These are phyloP conservation scores for Amanita exitialis DNA, from an alignment of 768 basidiomycete species.

Conservation along the genomic window DNA sequence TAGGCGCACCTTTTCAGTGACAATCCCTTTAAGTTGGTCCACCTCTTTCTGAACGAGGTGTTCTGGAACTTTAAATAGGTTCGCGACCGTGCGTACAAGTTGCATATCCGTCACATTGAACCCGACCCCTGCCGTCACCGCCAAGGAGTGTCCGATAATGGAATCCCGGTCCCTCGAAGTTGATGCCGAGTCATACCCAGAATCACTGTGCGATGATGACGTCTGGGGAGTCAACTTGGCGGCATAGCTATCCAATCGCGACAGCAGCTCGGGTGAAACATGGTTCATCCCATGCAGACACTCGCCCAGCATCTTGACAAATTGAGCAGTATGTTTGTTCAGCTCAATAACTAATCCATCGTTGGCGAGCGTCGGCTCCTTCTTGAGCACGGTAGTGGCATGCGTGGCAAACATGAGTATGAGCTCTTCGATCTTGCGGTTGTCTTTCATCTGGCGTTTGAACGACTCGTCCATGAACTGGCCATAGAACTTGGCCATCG, in stretches of 20 bases:
- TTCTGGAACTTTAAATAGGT: slow-evolving; percentile 67
- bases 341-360: slow-evolving; percentile 88
- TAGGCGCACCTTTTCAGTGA: slow-evolving; percentile 63
- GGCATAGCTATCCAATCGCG: slow-evolving; percentile 77
- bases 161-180: slow-evolving; percentile 41
- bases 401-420: slow-evolving; percentile 94
- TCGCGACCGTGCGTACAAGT: slow-evolving; percentile 58
- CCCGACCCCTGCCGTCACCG: slow-evolving; percentile 14
- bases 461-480: slow-evolving; percentile 82
- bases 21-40: slow-evolving; percentile 48
- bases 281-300: slow-evolving; percentile 63
- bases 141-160: slow-evolving; percentile 4
- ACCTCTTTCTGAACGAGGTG: slow-evolving; percentile 65
- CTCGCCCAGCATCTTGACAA: slow-evolving; percentile 80
- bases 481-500: slow-evolving; percentile 88
- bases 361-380: slow-evolving; percentile 73
- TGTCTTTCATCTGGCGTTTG: slow-evolving; percentile 88
- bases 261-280: slow-evolving; percentile 73
- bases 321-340: slow-evolving; percentile 84
- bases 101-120: slow-evolving; percentile 65
- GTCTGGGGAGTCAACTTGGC: slow-evolving; percentile 68
- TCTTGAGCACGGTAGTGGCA: slow-evolving; percentile 79
- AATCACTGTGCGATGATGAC: slow-evolving; percentile 45
- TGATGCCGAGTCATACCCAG: slow-evolving; percentile 63
- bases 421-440: slow-evolving; percentile 94